These are phyloP conservation scores for Ustilago vetiveriae DNA, from an alignment of 1,284 basidiomycete genomes.

Conservation along the genomic window DNA sequence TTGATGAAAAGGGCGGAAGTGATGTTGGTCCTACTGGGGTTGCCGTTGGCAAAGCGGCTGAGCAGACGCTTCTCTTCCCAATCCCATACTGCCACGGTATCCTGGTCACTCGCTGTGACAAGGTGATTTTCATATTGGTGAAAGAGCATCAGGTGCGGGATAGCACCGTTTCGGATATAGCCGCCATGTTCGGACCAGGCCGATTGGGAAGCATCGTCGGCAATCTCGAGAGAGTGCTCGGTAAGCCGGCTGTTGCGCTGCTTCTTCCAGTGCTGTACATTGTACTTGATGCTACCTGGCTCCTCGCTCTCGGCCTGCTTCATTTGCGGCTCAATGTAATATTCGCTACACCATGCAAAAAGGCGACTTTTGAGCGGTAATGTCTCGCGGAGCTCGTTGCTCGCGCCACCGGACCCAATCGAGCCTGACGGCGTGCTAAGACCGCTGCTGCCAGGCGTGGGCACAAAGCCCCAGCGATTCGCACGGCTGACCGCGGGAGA, in stretches of 20 bases:
- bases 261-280: constrained; percentile 94
- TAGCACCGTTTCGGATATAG: constrained; percentile 73
- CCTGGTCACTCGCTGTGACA: constrained; percentile 83
- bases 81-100: constrained; percentile 93
- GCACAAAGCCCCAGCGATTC: constrained; percentile 35
- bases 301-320: constrained; percentile 87
- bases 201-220: constrained; percentile 77
- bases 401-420: constrained; percentile 13
- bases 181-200: constrained; percentile 83
- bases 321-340: constrained; percentile 89
- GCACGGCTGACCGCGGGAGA: constrained; percentile 43
- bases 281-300: constrained; percentile 90
- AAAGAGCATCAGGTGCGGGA: constrained; percentile 75
- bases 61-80: constrained; percentile 84
- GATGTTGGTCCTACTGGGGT: constrained; percentile 81
- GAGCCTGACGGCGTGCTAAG: constrained; percentile 36
- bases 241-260: constrained; percentile 85
- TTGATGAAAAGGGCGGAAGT: constrained; percentile 94
- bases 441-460: constrained; percentile 34
- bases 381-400: constrained; percentile 66
- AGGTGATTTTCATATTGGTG: constrained; percentile 92
- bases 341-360: constrained; percentile 96
- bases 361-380: constrained; percentile 89
- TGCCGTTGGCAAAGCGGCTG: constrained; percentile 88
- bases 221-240: constrained; percentile 75